Percentiles rank a stretch among this genome's conserved stretches.
Conservation (phyloP, 257 asterid species). For the Solanum virginianum region DNA sequence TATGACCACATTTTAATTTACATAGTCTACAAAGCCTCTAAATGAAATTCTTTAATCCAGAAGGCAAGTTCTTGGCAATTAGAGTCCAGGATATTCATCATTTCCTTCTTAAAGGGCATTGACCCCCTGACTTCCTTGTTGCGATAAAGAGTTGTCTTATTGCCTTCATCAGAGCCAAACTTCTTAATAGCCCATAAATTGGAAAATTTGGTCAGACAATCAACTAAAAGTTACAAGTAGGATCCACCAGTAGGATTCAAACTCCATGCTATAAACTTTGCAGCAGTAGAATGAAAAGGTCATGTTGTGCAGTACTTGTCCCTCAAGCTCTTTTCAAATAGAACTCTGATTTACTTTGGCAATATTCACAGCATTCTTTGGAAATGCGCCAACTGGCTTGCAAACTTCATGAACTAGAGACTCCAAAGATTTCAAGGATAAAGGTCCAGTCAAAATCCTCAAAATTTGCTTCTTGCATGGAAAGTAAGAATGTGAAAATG, state of each 20-base stretch:
- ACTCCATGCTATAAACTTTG: constrained; percentile 62
- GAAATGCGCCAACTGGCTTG: constrained; percentile 14
- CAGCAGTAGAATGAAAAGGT: constrained; percentile 35
- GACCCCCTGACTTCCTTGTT: constrained; percentile 11
- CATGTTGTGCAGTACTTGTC: constrained; percentile 13
- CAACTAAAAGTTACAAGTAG: constrained; percentile 21
- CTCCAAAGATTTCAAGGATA: constrained; percentile 35
- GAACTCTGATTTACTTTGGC: constrained; percentile 45
- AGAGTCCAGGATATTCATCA: constrained; percentile 1
- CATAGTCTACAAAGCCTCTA: too few species aligned
- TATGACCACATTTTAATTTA: too few species aligned
- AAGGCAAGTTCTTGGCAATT: constrained; percentile 16
- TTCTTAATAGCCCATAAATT: constrained; percentile 25
- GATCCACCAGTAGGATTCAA: constrained; percentile 38
- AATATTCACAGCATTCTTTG: constrained; percentile 23
- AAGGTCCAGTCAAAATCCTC: constrained; percentile 48
- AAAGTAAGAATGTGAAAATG: constrained; percentile 63
- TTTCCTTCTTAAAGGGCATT: constrained; percentile 15
- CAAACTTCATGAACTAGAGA: constrained; percentile 30
- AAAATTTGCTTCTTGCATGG: constrained; percentile 32
- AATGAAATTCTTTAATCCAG: constrained; percentile 53
- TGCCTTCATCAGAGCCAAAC: constrained; percentile 13
- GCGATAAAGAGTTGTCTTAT: constrained; percentile 11
- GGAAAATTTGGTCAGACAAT: constrained; percentile 34
- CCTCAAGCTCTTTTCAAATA: constrained; percentile 19